These are phyloP conservation scores for Linnemannia zychae DNA, from an alignment of 192 early-diverging fungal species.

Conservation along the genomic window DNA sequence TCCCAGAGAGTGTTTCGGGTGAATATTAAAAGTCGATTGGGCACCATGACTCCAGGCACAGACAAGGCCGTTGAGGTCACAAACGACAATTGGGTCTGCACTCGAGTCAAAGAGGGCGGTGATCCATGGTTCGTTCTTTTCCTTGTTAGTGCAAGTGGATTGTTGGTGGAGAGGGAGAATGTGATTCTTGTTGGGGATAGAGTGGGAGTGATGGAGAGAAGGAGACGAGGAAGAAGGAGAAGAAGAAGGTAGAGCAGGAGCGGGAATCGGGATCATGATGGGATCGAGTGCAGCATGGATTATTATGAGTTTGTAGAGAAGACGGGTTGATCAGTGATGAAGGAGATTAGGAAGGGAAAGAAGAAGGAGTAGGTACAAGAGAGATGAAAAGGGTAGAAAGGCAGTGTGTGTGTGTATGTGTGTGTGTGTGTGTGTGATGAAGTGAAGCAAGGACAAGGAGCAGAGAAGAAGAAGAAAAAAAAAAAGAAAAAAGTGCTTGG, in stretches of 20 bases:
- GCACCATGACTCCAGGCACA: slow-evolving; percentile 40
- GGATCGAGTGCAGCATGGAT: slow-evolving; percentile 7
- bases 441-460: neutral
- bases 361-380: neutral
- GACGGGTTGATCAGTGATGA: neutral
- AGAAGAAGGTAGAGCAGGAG: neutral
- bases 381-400: too few relatives aligned
- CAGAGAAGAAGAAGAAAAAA: neutral
- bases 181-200: neutral
- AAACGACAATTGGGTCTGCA: slow-evolving; percentile 42
- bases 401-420: neutral
- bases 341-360: neutral
- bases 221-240: neutral
- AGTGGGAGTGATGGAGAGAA: slow-evolving; percentile 13
- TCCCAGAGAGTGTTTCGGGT: slow-evolving; percentile 41
- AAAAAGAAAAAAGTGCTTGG: neutral
- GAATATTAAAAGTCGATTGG: slow-evolving; percentile 30
- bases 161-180: neutral
- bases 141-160: neutral
- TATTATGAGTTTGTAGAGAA: neutral
- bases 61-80: slow-evolving; percentile 40
- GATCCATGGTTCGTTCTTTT: slow-evolving; percentile 30
- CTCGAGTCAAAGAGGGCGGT: slow-evolving; percentile 31
- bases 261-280: slow-evolving; percentile 10
- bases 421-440: neutral